These are phyloP conservation scores for Colletotrichum lini DNA, from an alignment of 2,329 filamentous ascomycete genomes.

Conservation along the genomic window DNA sequence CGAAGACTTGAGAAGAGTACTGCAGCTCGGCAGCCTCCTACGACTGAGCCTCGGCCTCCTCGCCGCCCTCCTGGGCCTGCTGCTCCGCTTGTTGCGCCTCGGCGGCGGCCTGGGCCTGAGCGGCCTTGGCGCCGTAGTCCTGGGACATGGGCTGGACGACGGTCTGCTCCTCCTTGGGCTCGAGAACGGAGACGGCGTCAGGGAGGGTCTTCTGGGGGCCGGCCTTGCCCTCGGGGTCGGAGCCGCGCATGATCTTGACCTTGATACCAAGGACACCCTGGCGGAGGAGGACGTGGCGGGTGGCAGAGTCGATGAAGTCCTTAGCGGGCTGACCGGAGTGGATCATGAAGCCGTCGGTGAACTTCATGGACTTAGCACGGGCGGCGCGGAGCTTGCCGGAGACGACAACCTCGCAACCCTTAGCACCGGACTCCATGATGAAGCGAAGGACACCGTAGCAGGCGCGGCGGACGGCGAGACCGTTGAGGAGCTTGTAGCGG, in stretches of 20 bases:
- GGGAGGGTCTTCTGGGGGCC: slow-evolving; percentile 97
- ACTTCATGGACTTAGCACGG: slow-evolving; percentile 99
- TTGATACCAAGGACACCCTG: slow-evolving; percentile 99
- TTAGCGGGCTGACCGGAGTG: slow-evolving; percentile 99
- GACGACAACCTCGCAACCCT: slow-evolving; percentile 99
- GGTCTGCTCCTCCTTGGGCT: slow-evolving; percentile 99
- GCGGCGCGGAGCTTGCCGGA: slow-evolving; percentile 99
- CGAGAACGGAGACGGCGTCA: slow-evolving; percentile 99
- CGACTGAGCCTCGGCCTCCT: slow-evolving; percentile 66
- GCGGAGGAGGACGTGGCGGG: slow-evolving; percentile 98
- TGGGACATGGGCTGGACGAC: slow-evolving; percentile 96
- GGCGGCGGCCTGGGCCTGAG: slow-evolving; percentile 75
- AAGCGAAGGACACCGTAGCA: slow-evolving; percentile 99
- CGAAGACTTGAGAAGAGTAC: slow-evolving; percentile 16
- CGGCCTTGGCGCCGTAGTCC: slow-evolving; percentile 97
- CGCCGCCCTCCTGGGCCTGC: slow-evolving; percentile 66
- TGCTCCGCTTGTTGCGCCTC: slow-evolving; percentile 71
- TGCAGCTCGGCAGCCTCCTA: slow-evolving; percentile 52
- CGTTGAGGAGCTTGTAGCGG: slow-evolving; percentile 99
- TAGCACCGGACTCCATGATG: slow-evolving; percentile 99
- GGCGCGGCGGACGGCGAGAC: slow-evolving; percentile 96
- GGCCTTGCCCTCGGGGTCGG: slow-evolving; percentile 99
- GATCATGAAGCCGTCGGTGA: slow-evolving; percentile 99
- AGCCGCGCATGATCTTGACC: slow-evolving; percentile 99
- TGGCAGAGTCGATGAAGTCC: slow-evolving; percentile 99